phyloP scores from a whole-genome alignment of 2,329 filamentous ascomycete genomes.

The Curvularia spicifera region DNA sequence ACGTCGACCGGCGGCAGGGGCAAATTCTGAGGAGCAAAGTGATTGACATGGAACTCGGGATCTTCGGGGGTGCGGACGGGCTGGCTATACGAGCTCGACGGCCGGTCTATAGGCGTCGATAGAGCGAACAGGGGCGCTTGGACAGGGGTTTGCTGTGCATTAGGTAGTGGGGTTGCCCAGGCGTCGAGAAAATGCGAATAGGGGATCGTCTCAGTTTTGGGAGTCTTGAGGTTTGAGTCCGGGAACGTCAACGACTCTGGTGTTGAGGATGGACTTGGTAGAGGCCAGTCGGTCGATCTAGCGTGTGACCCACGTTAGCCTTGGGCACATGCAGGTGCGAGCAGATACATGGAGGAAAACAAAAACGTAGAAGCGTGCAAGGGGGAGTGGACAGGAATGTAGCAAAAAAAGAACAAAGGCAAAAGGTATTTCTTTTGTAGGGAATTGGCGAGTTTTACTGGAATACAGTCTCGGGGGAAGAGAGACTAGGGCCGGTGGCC shows the following conservation, averaged over 20 bases:
- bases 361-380: constrained; percentile 18
- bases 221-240: constrained; percentile 53
- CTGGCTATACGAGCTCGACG: constrained; percentile 45
- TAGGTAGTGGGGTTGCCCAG: constrained; percentile 54
- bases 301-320: constrained; percentile 44
- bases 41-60: constrained; percentile 65
- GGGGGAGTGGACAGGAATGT: constrained; percentile 3
- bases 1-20: constrained; percentile 66
- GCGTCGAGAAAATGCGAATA: constrained; percentile 58
- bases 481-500: constrained; percentile 31
- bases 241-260: constrained; percentile 53
- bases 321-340: constrained; percentile 35
- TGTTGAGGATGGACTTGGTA: constrained; percentile 59
- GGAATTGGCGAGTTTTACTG: constrained; percentile 21
- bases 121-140: constrained; percentile 51
- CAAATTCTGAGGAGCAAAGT: constrained; percentile 63
- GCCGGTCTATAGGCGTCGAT: constrained; percentile 46
- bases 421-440: constrained; percentile 11
- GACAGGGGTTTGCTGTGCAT: constrained; percentile 50
- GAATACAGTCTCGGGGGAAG: constrained; percentile 29
- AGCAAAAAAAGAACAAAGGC: background rate
- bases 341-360: constrained; percentile 8
- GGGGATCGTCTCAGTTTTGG: constrained; percentile 50
- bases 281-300: constrained; percentile 56
- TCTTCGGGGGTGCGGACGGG: constrained; percentile 48